phyloP scores from a whole-genome alignment of 1,284 basidiomycete genomes.

The Apiotrichum porosum region DNA sequence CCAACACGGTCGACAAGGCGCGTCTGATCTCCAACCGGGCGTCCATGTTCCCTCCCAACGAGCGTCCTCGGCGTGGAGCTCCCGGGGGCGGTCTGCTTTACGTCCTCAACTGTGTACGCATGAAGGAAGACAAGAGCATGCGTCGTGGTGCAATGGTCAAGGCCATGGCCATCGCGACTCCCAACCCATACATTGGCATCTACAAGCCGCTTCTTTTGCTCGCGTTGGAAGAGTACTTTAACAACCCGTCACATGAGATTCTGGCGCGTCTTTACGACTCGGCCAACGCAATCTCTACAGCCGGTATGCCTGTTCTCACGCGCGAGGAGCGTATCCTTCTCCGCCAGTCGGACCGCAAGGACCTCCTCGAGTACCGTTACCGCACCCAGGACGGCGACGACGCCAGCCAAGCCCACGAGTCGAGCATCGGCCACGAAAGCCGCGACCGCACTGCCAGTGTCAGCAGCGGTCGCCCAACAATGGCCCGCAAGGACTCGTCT shows the following conservation, averaged over 20 bases:
- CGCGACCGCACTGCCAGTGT: conserved; percentile 6
- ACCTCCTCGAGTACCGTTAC: conserved; percentile 82
- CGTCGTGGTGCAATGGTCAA: conserved; percentile 92
- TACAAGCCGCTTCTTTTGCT: conserved; percentile 96
- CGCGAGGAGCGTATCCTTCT: conserved; percentile 82
- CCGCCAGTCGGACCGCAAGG: conserved; percentile 81
- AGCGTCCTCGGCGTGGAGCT: conserved; percentile 33
- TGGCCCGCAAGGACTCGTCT: conserved; percentile 12
- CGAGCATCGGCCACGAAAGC: not conserved
- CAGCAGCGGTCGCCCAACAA: conserved; percentile 2
- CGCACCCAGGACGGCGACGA: conserved; percentile 10
- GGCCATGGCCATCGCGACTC: conserved; percentile 92
- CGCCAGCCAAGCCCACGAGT: not conserved
- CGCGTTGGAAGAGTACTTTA: conserved; percentile 93
- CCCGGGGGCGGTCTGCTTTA: conserved; percentile 64
- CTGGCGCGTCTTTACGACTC: conserved; percentile 84
- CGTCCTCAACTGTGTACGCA: conserved; percentile 90
- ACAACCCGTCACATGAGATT: conserved; percentile 77
- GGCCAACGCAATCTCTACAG: conserved; percentile 86
- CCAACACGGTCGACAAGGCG: conserved; percentile 21
- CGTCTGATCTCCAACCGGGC: conserved; percentile 12
- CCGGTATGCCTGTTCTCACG: conserved; percentile 67
- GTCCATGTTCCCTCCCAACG: conserved; percentile 19
- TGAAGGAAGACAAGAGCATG: conserved; percentile 84
- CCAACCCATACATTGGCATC: conserved; percentile 92